Conservation (phyloP, 176 grass and related monocot genomes). For the Echinochloa phyllopogon region DNA sequence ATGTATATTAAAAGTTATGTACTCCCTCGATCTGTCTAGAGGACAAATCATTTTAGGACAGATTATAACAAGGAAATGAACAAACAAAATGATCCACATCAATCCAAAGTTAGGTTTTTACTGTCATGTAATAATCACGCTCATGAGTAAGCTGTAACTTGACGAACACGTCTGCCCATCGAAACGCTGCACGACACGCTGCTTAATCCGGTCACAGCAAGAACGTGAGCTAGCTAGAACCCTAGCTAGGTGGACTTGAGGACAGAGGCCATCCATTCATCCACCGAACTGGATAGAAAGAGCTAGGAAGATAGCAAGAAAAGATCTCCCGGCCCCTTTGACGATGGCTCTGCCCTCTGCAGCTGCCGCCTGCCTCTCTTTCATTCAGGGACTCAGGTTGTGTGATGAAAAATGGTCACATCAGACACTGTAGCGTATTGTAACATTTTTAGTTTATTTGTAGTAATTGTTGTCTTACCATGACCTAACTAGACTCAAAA, state of each 20-base stretch:
- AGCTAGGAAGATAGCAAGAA: neutral
- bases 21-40: too few relatives aligned
- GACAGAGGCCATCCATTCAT: neutral
- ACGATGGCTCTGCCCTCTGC: neutral
- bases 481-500: too few relatives aligned
- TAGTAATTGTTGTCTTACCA: too few relatives aligned
- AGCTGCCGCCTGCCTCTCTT: neutral
- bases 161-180: neutral
- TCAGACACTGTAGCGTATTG: too few relatives aligned
- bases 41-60: too few relatives aligned
- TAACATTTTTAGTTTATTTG: too few relatives aligned
- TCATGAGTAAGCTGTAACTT: neutral
- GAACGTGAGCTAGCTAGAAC: constrained; percentile 1
- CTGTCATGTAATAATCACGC: neutral
- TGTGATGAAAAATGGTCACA: too few relatives aligned
- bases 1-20: too few relatives aligned
- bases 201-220: neutral
- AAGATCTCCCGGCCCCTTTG: neutral
- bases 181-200: constrained; percentile 1
- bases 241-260: neutral
- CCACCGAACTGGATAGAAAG: neutral
- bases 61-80: too few relatives aligned
- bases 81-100: neutral
- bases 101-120: neutral
- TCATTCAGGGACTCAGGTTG: neutral